phyloP scores from a whole-genome alignment of 352 stramenopile species.

The Thalassiosira ordinaria region DNA sequence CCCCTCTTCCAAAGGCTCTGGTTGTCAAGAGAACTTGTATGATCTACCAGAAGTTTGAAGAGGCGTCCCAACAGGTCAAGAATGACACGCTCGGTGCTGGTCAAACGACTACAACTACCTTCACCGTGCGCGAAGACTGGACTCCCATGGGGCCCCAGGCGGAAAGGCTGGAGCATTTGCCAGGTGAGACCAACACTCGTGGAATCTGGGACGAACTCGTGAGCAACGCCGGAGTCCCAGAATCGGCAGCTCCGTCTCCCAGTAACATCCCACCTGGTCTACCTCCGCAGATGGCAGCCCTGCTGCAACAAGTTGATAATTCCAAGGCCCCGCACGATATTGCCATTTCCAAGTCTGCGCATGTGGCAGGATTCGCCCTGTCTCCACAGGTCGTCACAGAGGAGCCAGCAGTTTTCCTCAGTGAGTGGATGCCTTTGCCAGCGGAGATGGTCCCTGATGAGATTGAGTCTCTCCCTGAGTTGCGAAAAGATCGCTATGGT shows the following conservation, averaged over 20 bases:
- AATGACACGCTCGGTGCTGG: constrained; percentile 61
- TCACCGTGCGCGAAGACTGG: constrained; percentile 61
- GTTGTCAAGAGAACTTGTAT: constrained; percentile 61
- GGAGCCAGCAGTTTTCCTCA: constrained; percentile 50
- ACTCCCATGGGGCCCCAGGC: constrained; percentile 50
- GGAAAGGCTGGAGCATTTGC: constrained; percentile 47
- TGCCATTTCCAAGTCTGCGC: constrained; percentile 40
- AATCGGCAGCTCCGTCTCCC: constrained; percentile 17
- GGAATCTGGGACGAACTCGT: constrained; percentile 64
- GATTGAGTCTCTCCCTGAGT: constrained; percentile 47
- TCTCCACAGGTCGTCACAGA: constrained; percentile 52
- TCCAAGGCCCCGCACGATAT: constrained; percentile 48
- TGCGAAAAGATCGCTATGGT: constrained; percentile 58
- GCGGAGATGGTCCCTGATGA: constrained; percentile 54
- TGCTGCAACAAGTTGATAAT: constrained; percentile 42
- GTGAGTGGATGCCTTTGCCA: constrained; percentile 50
- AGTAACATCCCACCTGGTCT: constrained; percentile 25
- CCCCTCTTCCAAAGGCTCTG: constrained; percentile 52
- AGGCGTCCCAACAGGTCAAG: constrained; percentile 42
- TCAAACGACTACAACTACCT: constrained; percentile 63
- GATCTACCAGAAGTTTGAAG: constrained; percentile 69
- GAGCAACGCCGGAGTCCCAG: constrained; percentile 24
- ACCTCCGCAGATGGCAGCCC: constrained; percentile 43
- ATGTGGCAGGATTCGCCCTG: constrained; percentile 60
- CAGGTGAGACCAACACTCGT: constrained; percentile 48